Conservation (phyloP, 305 asterid genomes). For the Nicotiana rustica region DNA sequence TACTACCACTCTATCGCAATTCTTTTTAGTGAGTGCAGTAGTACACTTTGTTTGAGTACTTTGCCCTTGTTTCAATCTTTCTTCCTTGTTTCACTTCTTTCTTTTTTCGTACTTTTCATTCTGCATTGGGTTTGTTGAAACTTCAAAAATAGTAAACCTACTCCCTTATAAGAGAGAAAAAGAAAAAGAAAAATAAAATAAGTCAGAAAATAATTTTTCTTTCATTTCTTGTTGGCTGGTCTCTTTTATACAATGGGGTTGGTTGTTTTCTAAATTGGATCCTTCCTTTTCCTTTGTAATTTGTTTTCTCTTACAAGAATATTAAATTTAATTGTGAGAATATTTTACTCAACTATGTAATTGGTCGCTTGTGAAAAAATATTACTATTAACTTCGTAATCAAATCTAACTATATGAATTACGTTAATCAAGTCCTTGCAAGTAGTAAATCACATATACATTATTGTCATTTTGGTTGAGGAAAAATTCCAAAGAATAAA, state of each 20-base stretch:
- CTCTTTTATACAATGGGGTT: not conserved
- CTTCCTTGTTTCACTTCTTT: not conserved
- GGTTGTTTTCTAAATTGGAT: not conserved
- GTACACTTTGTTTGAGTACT: not conserved
- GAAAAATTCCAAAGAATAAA: not conserved
- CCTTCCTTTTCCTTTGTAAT: not conserved
- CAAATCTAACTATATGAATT: not conserved
- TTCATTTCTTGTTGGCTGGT: not conserved
- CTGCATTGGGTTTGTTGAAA: not conserved
- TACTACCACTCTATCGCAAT: rapidly evolving
- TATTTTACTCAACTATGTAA: not conserved
- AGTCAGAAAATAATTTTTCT: not conserved
- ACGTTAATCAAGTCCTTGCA: not conserved
- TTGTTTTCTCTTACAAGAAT: not conserved
- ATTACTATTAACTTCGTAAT: not conserved
- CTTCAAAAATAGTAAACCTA: not conserved
- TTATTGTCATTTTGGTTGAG: not conserved
- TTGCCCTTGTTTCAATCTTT: not conserved
- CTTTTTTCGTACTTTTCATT: not conserved
- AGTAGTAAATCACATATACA: not conserved
- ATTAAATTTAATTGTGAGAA: not conserved
- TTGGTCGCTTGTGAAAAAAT: not conserved
- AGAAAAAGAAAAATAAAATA: not conserved
- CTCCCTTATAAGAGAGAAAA: not conserved
- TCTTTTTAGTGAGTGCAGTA: no score